Evolutionary conservation across 306 rosid species (phyloP).

Genomic region (Carpinus viminea): DNA sequence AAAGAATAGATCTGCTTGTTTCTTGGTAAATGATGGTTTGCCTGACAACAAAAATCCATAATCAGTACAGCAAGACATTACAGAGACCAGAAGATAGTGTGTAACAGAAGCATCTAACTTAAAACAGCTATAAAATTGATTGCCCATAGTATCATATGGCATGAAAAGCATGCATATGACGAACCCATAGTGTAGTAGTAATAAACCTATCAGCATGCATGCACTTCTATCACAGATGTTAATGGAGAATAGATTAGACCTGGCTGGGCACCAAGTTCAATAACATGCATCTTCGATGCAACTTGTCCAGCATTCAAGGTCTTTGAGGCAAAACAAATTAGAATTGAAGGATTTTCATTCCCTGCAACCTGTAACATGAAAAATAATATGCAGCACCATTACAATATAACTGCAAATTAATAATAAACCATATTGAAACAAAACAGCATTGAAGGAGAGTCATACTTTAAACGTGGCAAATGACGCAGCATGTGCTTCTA

Average conservation of each 20-base stretch:
- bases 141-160: not conserved
- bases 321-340: constrained; percentile 77
- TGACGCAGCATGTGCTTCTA: constrained; percentile 90
- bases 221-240: not conserved
- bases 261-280: constrained; percentile 91
- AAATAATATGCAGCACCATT: constrained; percentile 12
- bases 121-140: constrained; percentile 13
- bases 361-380: constrained; percentile 58
- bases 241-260: constrained; percentile 38
- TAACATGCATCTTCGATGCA: constrained; percentile 75
- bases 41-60: constrained; percentile 45
- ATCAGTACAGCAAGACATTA: constrained; percentile 20
- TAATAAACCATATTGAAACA: constrained; percentile 19
- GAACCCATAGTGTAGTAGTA: not conserved
- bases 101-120: constrained; percentile 10
- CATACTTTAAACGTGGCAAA: constrained; percentile 65
- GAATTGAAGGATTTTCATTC: constrained; percentile 68
- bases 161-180: not conserved
- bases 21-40: constrained; percentile 70
- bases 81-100: constrained; percentile 7
- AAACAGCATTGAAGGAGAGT: constrained; percentile 23
- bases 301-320: constrained; percentile 72
- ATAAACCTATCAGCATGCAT: not conserved
- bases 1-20: constrained; percentile 80
- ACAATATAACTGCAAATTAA: constrained; percentile 20